phyloP scores from a whole-genome alignment of 2,329 filamentous ascomycete genomes.

The Fusarium miscanthi region DNA sequence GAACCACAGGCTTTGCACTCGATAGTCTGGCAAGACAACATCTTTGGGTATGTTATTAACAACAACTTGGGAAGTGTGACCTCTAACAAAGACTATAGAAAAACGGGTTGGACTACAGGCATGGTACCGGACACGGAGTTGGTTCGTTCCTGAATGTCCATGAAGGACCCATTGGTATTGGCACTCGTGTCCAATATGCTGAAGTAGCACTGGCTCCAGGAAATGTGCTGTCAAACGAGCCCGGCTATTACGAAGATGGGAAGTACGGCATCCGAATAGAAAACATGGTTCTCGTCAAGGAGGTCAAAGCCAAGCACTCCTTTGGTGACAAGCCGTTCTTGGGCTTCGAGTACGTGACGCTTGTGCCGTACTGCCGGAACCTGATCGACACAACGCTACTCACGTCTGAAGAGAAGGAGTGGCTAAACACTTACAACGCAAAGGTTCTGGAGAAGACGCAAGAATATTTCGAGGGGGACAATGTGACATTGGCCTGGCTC shows the following conservation, averaged over 20 bases:
- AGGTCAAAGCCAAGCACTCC: conserved; percentile 85
- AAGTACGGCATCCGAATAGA: conserved; percentile 96
- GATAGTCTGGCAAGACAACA: conserved; percentile 90
- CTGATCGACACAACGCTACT: conserved; percentile 82
- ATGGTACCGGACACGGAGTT: conserved; percentile 95
- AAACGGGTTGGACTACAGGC: conserved; percentile 90
- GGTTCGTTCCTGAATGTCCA: conserved; percentile 97
- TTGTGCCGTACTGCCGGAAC: conserved; percentile 94
- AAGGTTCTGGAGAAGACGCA: conserved; percentile 87
- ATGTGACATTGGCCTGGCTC: conserved; percentile 81
- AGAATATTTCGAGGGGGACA: conserved; percentile 78
- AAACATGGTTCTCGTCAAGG: conserved; percentile 91
- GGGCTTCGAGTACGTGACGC: conserved; percentile 96
- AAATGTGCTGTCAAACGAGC: conserved; percentile 96
- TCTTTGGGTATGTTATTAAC: conserved; percentile 75
- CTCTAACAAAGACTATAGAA: conserved; percentile 46
- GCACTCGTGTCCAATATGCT: conserved; percentile 88
- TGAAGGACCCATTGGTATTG: conserved; percentile 96
- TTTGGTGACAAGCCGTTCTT: conserved; percentile 96
- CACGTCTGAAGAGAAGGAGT: conserved; percentile 79
- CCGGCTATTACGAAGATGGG: conserved; percentile 96
- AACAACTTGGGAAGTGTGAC: not conserved
- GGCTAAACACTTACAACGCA: conserved; percentile 87
- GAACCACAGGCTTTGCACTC: conserved; percentile 91
- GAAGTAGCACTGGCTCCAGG: conserved; percentile 91